phyloP scores from a whole-genome alignment of 257 asterid genomes.

The Rhazya stricta region DNA sequence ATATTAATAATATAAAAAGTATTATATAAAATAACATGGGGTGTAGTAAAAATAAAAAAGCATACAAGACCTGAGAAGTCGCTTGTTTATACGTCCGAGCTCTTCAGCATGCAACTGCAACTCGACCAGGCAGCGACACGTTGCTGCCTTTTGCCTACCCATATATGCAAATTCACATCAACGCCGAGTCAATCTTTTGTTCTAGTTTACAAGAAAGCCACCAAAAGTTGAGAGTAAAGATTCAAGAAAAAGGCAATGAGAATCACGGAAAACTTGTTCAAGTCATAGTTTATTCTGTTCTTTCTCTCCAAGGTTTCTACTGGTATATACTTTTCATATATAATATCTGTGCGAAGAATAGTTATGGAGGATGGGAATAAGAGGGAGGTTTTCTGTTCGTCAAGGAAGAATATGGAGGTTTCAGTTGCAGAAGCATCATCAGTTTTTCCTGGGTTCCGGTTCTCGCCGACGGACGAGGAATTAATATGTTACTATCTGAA shows the following conservation, averaged over 20 bases:
- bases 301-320: constrained; percentile 13
- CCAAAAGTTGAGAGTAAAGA: neutral
- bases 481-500: constrained; percentile 59
- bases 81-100: neutral
- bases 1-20: too few relatives aligned
- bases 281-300: constrained; percentile 14
- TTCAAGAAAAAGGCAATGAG: constrained; percentile 4
- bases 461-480: constrained; percentile 85
- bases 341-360: neutral
- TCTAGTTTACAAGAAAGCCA: neutral
- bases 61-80: neutral
- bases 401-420: constrained; percentile 37
- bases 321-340: constrained; percentile 3
- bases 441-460: constrained; percentile 78
- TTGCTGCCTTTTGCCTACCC: neutral
- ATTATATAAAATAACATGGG: too few relatives aligned
- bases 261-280: constrained; percentile 14
- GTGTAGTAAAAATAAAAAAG: too few relatives aligned
- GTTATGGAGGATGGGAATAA: constrained; percentile 1
- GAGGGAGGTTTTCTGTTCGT: neutral
- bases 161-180: neutral
- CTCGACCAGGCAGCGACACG: neutral
- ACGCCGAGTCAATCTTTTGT: neutral
- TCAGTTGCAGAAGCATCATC: constrained; percentile 61
- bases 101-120: constrained; percentile 1